Percentiles rank a stretch among this genome's conserved stretches.
These are phyloP conservation scores for Ogataea saltuana DNA, from an alignment of 805 yeast species.

Conservation along the genomic window DNA sequence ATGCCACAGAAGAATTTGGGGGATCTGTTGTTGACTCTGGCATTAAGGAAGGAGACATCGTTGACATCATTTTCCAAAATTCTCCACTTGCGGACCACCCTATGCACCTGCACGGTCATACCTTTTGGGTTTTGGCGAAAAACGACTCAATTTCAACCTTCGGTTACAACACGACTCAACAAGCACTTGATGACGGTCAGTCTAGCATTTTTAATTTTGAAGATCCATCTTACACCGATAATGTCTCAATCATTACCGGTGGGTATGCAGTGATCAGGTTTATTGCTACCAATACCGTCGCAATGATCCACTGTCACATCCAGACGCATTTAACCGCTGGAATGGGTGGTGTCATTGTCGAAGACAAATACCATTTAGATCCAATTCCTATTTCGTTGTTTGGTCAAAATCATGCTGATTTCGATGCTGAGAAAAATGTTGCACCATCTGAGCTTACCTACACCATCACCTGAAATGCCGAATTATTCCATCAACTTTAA, in stretches of 20 bases:
- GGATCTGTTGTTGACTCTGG: not conserved
- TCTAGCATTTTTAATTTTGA: not conserved
- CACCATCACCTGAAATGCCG: not conserved
- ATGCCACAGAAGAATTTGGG: not conserved
- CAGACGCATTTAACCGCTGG: constrained; percentile 1
- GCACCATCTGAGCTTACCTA: not conserved
- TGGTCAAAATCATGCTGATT: not conserved
- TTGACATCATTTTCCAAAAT: not conserved
- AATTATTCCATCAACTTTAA: too few species aligned
- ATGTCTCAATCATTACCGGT: not conserved
- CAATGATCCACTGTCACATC: constrained; percentile 1
- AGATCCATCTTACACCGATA: not conserved
- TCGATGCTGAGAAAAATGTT: not conserved
- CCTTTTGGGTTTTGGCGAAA: not conserved
- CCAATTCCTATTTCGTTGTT: not conserved
- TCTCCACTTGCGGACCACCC: not conserved
- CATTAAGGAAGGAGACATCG: not conserved
- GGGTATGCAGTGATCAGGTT: not conserved
- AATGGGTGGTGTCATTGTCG: constrained; percentile 1
- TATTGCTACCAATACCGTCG: not conserved
- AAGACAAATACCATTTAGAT: not conserved
- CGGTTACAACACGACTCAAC: not conserved
- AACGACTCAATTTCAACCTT: not conserved
- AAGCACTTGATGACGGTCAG: not conserved
- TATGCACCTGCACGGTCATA: constrained; percentile 1